A percentile compares a stretch with the other conserved stretches of the same genome.
Conservation (phyloP, 2,329 filamentous ascomycete genomes). For the Zymoseptoria passerinii region DNA sequence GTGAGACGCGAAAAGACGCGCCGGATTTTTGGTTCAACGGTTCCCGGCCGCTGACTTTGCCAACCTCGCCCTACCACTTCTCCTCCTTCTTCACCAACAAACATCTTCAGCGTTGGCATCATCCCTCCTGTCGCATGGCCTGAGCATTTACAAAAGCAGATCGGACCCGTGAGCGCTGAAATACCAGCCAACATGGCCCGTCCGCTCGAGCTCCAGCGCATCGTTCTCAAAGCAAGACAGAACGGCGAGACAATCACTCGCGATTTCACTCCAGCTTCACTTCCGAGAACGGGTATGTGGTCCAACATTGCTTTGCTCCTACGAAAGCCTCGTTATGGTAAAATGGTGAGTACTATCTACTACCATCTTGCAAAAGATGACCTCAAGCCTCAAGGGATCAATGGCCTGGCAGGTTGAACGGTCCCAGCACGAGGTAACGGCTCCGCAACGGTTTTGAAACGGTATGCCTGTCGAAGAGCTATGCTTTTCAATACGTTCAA, state of each 20-base stretch:
- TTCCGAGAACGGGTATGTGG: not conserved
- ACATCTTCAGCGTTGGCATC: not conserved
- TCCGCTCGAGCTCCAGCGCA: not conserved
- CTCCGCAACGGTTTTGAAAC: not conserved
- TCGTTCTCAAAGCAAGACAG: not conserved
- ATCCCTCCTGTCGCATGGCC: not conserved
- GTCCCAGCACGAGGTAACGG: not conserved
- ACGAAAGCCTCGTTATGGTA: not conserved
- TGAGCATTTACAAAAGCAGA: not conserved
- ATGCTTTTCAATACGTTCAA: not conserved
- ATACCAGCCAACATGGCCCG: not conserved
- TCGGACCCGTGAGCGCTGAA: too few relatives aligned
- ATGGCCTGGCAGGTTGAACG: not conserved
- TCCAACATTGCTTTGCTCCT: not conserved
- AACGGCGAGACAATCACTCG: not conserved
- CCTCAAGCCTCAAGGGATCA: not conserved
- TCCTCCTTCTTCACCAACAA: not conserved
- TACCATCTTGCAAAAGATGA: not conserved
- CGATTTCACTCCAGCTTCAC: not conserved
- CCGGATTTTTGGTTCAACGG: not conserved
- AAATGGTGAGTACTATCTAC: not conserved
- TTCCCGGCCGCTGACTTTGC: not conserved
- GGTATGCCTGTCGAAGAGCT: not conserved
- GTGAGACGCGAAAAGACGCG: slow-evolving; percentile 3
- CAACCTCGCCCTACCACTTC: not conserved